Percentiles rank a stretch among this genome's conserved stretches.
These are phyloP conservation scores for Physcia stellaris DNA, from an alignment of 495 filamentous ascomycete species.

Conservation along the genomic window DNA sequence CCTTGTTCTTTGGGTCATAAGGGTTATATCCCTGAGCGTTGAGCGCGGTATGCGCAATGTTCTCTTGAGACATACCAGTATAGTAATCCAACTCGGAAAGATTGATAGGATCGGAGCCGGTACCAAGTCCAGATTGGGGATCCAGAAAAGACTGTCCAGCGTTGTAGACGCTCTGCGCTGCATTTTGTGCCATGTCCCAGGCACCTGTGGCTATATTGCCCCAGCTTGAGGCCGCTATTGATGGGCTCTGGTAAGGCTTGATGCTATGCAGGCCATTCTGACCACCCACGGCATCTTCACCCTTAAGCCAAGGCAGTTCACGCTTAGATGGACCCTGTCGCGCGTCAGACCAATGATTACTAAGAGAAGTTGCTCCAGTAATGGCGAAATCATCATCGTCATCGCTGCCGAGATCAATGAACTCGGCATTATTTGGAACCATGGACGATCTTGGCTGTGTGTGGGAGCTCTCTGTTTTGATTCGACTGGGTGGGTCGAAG, in stretches of 20 bases:
- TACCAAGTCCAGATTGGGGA: slow-evolving; percentile 9
- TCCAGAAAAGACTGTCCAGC: slow-evolving; percentile 10
- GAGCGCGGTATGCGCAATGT: slow-evolving; percentile 6
- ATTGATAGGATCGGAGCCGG: too few relatives aligned
- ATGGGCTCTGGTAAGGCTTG: too few relatives aligned
- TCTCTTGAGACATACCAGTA: neutral
- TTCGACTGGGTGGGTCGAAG: neutral
- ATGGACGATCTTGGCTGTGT: neutral
- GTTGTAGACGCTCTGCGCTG: slow-evolving; percentile 8
- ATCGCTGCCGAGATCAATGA: slow-evolving; percentile 9
- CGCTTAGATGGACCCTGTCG: too few relatives aligned
- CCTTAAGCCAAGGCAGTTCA: too few relatives aligned
- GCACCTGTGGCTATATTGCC: neutral
- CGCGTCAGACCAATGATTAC: too few relatives aligned
- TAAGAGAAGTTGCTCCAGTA: too few relatives aligned
- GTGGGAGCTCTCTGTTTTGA: slow-evolving; percentile 4
- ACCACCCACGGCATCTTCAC: too few relatives aligned
- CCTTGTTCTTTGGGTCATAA: slow-evolving; percentile 10
- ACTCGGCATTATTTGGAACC: neutral
- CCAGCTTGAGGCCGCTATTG: slow-evolving; percentile 1
- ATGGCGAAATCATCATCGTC: slow-evolving; percentile 3
- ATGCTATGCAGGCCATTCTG: too few relatives aligned
- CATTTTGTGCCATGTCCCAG: too few relatives aligned
- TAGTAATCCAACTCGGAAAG: slow-evolving; percentile 8
- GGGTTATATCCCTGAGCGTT: slow-evolving; percentile 6